phyloP scores from a whole-genome alignment of 225 moss, liverwort and hornwort genomes.

The Asterella californica region DNA sequence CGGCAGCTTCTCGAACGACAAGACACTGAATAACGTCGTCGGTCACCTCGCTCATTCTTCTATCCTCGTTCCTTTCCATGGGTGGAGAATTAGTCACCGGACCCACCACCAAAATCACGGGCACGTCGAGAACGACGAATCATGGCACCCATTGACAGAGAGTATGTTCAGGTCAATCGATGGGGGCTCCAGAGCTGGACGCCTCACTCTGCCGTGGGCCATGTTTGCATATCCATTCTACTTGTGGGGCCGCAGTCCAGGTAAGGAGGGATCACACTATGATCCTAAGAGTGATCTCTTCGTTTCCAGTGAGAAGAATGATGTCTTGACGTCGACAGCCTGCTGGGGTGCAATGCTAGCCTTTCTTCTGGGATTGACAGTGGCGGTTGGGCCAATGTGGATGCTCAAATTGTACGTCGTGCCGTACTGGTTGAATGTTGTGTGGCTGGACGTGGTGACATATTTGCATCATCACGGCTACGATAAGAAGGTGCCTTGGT shows the following conservation, averaged over 20 bases:
- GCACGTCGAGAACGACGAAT: slow-evolving; percentile 93
- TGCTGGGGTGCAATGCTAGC: slow-evolving; percentile 70
- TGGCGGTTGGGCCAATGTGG: slow-evolving; percentile 76
- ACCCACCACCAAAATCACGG: slow-evolving; percentile 96
- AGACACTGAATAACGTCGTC: slow-evolving; percentile 60
- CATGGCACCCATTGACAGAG: slow-evolving; percentile 79
- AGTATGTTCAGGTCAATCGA: slow-evolving; percentile 34
- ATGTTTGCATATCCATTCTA: slow-evolving; percentile 87
- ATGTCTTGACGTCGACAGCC: slow-evolving; percentile 67
- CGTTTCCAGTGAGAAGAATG: slow-evolving; percentile 65
- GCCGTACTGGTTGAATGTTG: slow-evolving; percentile 79
- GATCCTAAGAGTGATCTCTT: slow-evolving; percentile 77
- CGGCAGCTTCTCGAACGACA: slow-evolving; percentile 89
- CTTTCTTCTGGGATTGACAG: slow-evolving; percentile 52
- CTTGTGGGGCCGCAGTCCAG: slow-evolving; percentile 65
- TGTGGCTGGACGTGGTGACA: slow-evolving; percentile 81
- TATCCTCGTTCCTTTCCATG: slow-evolving; percentile 84
- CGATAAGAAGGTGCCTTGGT: slow-evolving; percentile 92
- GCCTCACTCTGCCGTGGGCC: slow-evolving; percentile 60
- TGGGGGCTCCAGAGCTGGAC: slow-evolving; percentile 31
- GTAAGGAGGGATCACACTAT: slow-evolving; percentile 76
- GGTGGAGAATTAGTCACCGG: slow-evolving; percentile 95
- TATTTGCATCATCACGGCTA: slow-evolving; percentile 97
- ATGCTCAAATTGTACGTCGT: slow-evolving; percentile 76
- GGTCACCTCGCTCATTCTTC: slow-evolving; percentile 87